A percentile compares a stretch with the other conserved stretches of the same genome.
These are phyloP conservation scores for Saccharomycopsis sp. DNA, from an alignment of 805 yeast species.

Conservation along the genomic window DNA sequence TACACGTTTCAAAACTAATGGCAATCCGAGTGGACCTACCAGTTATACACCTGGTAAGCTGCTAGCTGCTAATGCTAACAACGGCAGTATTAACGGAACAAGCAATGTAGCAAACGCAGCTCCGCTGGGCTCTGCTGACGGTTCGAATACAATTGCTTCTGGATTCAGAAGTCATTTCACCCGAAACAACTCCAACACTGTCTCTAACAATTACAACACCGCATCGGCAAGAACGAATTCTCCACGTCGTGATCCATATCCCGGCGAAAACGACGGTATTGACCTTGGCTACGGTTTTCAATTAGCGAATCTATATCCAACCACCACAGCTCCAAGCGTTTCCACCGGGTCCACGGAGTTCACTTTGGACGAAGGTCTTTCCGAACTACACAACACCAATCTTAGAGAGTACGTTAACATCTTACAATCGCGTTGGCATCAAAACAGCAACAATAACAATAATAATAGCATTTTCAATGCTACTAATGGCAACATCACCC, in stretches of 20 bases:
- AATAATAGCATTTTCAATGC: not conserved
- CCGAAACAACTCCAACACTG: not conserved
- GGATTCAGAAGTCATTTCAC: not conserved
- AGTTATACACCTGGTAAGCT: too few species aligned
- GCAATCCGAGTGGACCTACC: too few species aligned
- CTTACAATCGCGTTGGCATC: slow-evolving; percentile 4
- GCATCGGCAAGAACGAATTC: not conserved
- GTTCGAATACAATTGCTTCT: not conserved
- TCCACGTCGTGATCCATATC: not conserved
- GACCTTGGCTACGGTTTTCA: slow-evolving; percentile 10
- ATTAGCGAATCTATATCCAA: slow-evolving; percentile 7
- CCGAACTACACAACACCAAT: slow-evolving; percentile 2
- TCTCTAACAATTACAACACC: not conserved
- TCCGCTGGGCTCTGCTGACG: not conserved
- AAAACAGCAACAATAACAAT: not conserved
- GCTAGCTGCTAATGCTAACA: too few species aligned
- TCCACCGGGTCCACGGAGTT: not conserved
- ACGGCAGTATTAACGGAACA: too few species aligned
- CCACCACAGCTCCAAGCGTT: slow-evolving; percentile 1
- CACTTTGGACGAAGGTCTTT: not conserved
- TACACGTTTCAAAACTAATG: not conserved
- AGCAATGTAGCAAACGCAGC: too few species aligned
- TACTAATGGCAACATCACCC: not conserved
- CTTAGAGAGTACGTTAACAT: slow-evolving; percentile 15
- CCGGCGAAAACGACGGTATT: not conserved